Conservation (phyloP, 495 filamentous ascomycete genomes). For the Extremus antarcticus region DNA sequence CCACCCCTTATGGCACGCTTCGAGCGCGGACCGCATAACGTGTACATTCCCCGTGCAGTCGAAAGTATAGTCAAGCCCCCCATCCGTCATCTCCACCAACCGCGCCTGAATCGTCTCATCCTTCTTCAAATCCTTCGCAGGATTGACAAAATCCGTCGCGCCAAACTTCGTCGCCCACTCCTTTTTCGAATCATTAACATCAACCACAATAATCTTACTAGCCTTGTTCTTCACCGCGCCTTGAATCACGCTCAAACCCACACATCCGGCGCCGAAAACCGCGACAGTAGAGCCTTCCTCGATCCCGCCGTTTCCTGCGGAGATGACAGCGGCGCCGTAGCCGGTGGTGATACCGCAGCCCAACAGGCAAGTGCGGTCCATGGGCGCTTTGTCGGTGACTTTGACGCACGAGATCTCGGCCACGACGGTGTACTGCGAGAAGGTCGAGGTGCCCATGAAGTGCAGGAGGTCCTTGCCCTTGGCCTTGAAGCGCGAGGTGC, state of each 20-base stretch:
- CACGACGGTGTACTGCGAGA: conserved; percentile 96
- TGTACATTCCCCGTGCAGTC: conserved; percentile 96
- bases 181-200: conserved; percentile 89
- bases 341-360: conserved; percentile 98
- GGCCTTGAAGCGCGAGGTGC: conserved; percentile 87
- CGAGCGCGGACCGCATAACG: conserved; percentile 91
- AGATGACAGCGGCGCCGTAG: conserved; percentile 90
- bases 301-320: conserved; percentile 55
- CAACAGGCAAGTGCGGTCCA: conserved; percentile 90
- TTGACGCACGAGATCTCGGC: conserved; percentile 97
- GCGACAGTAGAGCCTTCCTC: conserved; percentile 86
- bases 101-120: conserved; percentile 73
- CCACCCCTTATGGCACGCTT: conserved; percentile 99
- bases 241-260: conserved; percentile 89
- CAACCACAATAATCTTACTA: conserved; percentile 84
- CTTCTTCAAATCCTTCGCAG: conserved; percentile 55
- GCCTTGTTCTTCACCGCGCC: conserved; percentile 84
- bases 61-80: conserved; percentile 97
- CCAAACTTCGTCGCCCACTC: conserved; percentile 88
- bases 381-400: conserved; percentile 80
- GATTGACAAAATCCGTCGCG: conserved; percentile 94
- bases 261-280: conserved; percentile 91
- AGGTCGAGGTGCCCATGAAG: conserved; percentile 99
- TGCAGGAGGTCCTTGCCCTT: conserved; percentile 90
- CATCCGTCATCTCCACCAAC: conserved; percentile 97